These are phyloP conservation scores for Boletales sp. DNA, from an alignment of 768 basidiomycete species.

Conservation along the genomic window DNA sequence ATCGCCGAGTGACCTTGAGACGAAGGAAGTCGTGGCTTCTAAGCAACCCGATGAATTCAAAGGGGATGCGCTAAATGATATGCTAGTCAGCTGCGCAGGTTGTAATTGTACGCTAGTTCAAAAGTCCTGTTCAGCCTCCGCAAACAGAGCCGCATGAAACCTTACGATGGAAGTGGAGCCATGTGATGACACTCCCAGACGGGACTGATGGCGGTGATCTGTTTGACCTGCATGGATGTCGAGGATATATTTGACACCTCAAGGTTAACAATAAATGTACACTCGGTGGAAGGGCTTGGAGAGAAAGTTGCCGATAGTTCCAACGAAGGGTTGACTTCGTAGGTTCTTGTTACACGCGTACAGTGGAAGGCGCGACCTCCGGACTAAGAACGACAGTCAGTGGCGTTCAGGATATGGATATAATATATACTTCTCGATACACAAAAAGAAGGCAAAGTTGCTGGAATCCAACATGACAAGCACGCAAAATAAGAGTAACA, in stretches of 20 bases:
- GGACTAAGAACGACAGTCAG: conserved; percentile 32
- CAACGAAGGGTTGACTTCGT: conserved; percentile 60
- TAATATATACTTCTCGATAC: conserved; percentile 53
- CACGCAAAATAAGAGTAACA: conserved; percentile 54
- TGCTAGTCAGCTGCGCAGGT: conserved; percentile 45
- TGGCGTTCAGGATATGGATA: neutral
- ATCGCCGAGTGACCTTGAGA: conserved; percentile 45
- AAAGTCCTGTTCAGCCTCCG: conserved; percentile 3
- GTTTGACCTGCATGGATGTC: conserved; percentile 44
- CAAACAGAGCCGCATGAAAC: conserved; percentile 2
- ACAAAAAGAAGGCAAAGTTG: conserved; percentile 62
- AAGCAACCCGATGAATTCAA: conserved; percentile 37
- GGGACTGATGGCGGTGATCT: conserved; percentile 65
- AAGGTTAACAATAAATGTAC: conserved; percentile 51
- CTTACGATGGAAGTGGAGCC: conserved; percentile 42
- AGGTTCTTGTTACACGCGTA: conserved; percentile 48
- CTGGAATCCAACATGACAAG: conserved; percentile 42
- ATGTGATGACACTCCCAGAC: conserved; percentile 55
- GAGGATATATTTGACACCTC: conserved; percentile 52
- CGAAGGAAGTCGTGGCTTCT: conserved; percentile 46
- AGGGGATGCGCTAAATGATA: conserved; percentile 41
- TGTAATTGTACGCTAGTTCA: conserved; percentile 39
- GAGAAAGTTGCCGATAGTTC: conserved; percentile 46
- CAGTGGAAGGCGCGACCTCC: conserved; percentile 53
- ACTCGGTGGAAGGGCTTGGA: conserved; percentile 47